Percentiles rank a stretch among this genome's conserved stretches.
Evolutionary conservation across 108 stramenopile species (phyloP).

Genomic region (Cafeteria roenbergensis): DNA sequence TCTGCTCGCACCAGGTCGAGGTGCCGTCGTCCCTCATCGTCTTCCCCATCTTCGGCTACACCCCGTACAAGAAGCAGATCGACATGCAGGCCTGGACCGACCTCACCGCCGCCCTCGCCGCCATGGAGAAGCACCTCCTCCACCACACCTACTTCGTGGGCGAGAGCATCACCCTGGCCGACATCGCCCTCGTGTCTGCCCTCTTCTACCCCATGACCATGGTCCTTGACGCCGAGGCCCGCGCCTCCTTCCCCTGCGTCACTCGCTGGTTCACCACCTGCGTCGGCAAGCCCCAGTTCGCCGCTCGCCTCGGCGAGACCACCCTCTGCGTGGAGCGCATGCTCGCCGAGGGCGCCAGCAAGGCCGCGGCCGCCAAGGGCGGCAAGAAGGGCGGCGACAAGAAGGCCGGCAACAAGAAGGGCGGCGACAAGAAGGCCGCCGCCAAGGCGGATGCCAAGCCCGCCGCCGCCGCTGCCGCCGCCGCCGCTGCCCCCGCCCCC

Average conservation of each 20-base stretch:
- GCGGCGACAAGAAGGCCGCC: constrained; percentile 41
- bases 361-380: constrained; percentile 1
- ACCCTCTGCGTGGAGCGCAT: constrained; percentile 54
- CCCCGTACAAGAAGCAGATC: constrained; percentile 48
- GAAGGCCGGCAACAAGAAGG: constrained; percentile 35
- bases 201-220: constrained; percentile 75
- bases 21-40: constrained; percentile 71
- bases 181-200: constrained; percentile 65
- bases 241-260: constrained; percentile 53
- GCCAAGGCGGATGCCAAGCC: constrained; percentile 11
- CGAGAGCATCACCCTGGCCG: constrained; percentile 66
- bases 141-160: constrained; percentile 55
- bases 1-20: constrained; percentile 63
- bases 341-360: not conserved
- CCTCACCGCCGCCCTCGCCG: constrained; percentile 42
- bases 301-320: constrained; percentile 62
- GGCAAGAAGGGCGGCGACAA: constrained; percentile 1
- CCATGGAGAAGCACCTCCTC: constrained; percentile 50
- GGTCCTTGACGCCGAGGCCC: constrained; percentile 51
- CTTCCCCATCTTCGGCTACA: constrained; percentile 73
- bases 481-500: constrained; percentile 10
- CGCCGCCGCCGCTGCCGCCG: constrained; percentile 12
- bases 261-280: constrained; percentile 64
- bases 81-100: constrained; percentile 58
- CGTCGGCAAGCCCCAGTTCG: constrained; percentile 66